Evolutionary conservation across 129 eudicot genomes (phyloP), one percentile per base, ranked within the genome.

Genomic region (Chrysanthemum makinoi): DNA sequence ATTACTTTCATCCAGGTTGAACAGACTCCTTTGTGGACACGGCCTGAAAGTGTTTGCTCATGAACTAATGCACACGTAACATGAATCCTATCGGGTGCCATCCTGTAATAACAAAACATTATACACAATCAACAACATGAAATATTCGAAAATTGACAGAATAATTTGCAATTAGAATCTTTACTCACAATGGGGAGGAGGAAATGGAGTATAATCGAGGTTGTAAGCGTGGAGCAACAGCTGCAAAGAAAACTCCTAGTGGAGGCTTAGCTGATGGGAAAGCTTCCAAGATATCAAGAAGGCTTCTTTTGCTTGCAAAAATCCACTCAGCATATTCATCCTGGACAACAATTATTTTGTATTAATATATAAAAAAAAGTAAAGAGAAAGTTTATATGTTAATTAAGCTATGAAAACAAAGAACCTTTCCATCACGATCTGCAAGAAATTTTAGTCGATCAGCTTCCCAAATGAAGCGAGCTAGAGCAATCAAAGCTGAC

Each of bases 1-100:
- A 4, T 53, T 84, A 95, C 99, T 96, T 95, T 95, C 91, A 90
- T 95, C 99, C 99, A 95, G 54, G 99, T 95, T 28, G 99, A 95
- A 77, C 97, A 90, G 56, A 95, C 80, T 72, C 99, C 99, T 81
- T 86, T 88, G 79, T 95, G 94, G 77, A 95, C 73, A 72, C 99
- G 79, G 63, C 99, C 97, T 22, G 89, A 64, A 15, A 94, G 96
- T 19, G 90, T 87, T 83, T 81, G 86, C 80, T 95, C 99, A 60
- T 81, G 70, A 72, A 95, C 99, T 70, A 95, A 77, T 22, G 97
- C 96, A 80, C 99, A 95, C 43, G 99, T 95, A 16, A 95, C 99
- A 83, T 90, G 97, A 72, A 95, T 90, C 83, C 94, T 87, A 7
- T 82, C 56, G 35, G 94, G 82, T 57, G 91, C 89, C 78, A 95